Conservation (phyloP, 1,139 yeast species). For the Kluyveromyces marxianus region DNA sequence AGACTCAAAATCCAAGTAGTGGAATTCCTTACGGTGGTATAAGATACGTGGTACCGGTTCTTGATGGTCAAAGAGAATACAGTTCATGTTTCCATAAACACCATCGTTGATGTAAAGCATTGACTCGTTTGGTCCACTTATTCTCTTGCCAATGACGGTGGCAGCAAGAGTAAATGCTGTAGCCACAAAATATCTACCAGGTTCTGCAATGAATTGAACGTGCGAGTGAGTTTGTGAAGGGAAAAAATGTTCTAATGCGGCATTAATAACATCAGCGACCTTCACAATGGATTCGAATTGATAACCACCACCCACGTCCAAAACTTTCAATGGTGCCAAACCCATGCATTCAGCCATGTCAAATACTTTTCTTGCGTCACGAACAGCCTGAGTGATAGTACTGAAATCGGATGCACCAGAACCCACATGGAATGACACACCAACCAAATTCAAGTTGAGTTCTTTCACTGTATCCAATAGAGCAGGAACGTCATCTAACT, state of each 20-base stretch:
- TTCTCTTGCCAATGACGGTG: conserved; percentile 76
- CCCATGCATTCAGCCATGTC: conserved; percentile 39
- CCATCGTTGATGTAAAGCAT: conserved; percentile 89
- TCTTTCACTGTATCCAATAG: conserved; percentile 58
- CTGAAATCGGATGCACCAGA: conserved; percentile 80
- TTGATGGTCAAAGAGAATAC: conserved; percentile 90
- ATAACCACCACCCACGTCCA: conserved; percentile 96
- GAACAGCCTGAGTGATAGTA: conserved; percentile 63
- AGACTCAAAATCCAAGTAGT: conserved; percentile 33
- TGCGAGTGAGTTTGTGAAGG: conserved; percentile 34
- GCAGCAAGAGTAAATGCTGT: conserved; percentile 80
- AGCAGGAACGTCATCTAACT: conserved; percentile 44
- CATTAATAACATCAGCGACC: conserved; percentile 52
- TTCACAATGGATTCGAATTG: conserved; percentile 56
- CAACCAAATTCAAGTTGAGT: conserved; percentile 57
- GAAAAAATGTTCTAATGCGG: conserved; percentile 52
- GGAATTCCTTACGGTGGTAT: conserved; percentile 44
- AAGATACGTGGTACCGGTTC: conserved; percentile 63
- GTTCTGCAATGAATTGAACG: conserved; percentile 76
- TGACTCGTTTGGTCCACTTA: conserved; percentile 24
- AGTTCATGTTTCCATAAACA: conserved; percentile 90
- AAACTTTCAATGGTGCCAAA: conserved; percentile 31
- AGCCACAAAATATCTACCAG: conserved; percentile 87
- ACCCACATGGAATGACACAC: conserved; percentile 95
- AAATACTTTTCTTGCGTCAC: conserved; percentile 67